These are phyloP conservation scores for Hypoxylon sp. DNA, from an alignment of 2,329 filamentous ascomycete species.

Conservation along the genomic window DNA sequence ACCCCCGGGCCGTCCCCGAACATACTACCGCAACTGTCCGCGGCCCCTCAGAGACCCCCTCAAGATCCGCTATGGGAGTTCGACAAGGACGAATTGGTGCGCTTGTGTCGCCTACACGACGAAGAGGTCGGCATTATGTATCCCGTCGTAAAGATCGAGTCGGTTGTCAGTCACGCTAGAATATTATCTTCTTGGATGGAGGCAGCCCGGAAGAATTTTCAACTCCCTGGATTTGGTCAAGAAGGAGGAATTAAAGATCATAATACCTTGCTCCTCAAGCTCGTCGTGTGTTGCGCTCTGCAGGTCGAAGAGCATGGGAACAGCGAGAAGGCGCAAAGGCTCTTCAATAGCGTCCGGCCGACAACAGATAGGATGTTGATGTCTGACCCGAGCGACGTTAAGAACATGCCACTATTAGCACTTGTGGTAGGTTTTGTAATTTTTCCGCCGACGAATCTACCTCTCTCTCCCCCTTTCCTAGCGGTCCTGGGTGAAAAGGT, in stretches of 20 bases:
- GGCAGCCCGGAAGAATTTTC: slow-evolving; percentile 53
- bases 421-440: slow-evolving; percentile 51
- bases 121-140: slow-evolving; percentile 96
- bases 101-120: slow-evolving; percentile 82
- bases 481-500: neutral
- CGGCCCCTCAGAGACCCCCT: slow-evolving; percentile 44
- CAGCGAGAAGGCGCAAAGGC: slow-evolving; percentile 76
- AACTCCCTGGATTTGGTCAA: slow-evolving; percentile 50
- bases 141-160: slow-evolving; percentile 81
- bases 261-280: slow-evolving; percentile 78
- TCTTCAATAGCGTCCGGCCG: slow-evolving; percentile 82
- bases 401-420: slow-evolving; percentile 63
- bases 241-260: slow-evolving; percentile 59
- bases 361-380: slow-evolving; percentile 75
- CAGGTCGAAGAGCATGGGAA: slow-evolving; percentile 83
- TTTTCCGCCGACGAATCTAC: neutral
- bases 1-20: slow-evolving; percentile 52
- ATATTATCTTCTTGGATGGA: slow-evolving; percentile 80
- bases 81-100: slow-evolving; percentile 80
- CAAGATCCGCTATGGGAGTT: slow-evolving; percentile 85
- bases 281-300: slow-evolving; percentile 83
- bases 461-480: neutral
- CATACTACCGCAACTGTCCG: slow-evolving; percentile 53
- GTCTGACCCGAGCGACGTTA: slow-evolving; percentile 62
- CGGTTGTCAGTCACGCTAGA: slow-evolving; percentile 76